Conservation (phyloP, 1,284 basidiomycete species). For the Leucoagaricus sp. region DNA sequence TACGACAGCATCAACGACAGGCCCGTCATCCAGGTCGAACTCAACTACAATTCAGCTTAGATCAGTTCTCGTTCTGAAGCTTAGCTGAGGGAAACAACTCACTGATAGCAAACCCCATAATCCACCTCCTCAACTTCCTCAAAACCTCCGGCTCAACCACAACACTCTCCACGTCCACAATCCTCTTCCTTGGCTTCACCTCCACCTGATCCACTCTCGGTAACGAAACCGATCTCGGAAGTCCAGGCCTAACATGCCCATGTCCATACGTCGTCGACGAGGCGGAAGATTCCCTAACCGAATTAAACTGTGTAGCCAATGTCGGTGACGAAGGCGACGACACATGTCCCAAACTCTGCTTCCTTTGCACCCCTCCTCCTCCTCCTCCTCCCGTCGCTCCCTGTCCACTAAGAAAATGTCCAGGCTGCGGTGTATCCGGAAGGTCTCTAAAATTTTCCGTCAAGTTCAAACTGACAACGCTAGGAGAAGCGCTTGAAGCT, state of each 20-base stretch:
- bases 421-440: background rate
- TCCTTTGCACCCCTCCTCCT: background rate
- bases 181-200: constrained; percentile 26
- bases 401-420: too few species aligned
- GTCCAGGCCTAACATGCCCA: background rate
- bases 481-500: constrained; percentile 4
- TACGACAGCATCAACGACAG: constrained; percentile 75
- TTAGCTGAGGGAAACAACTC: constrained; percentile 22
- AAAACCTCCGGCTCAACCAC: constrained; percentile 50
- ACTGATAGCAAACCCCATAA: constrained; percentile 80
- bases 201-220: constrained; percentile 28
- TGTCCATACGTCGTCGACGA: background rate
- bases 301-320: background rate
- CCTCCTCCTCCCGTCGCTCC: too few species aligned
- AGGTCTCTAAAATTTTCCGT: constrained; percentile 5
- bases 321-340: constrained; percentile 7
- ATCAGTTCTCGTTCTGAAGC: background rate
- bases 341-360: constrained; percentile 2
- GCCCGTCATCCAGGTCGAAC: constrained; percentile 88
- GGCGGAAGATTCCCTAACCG: background rate
- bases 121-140: constrained; percentile 68
- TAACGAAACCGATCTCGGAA: constrained; percentile 33
- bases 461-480: constrained; percentile 1
- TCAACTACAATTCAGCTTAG: constrained; percentile 53
- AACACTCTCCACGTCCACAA: constrained; percentile 35